Evolutionary conservation across 495 filamentous ascomycete species (phyloP).

Genomic region (Penicillium alfredii): DNA sequence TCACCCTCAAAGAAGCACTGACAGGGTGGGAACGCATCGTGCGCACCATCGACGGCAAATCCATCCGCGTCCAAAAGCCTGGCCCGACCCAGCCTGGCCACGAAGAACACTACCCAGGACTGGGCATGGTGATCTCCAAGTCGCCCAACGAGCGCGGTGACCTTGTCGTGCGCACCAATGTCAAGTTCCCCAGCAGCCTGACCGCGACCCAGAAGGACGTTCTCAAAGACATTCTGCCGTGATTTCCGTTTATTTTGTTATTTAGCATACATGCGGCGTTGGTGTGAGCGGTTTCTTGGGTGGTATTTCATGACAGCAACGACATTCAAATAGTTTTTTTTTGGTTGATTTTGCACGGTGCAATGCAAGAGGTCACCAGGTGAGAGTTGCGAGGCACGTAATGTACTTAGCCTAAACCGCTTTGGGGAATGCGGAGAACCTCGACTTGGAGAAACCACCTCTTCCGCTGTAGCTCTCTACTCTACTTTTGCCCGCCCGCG

Average conservation of each 20-base stretch:
- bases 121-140: constrained; percentile 91
- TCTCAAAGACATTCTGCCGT: constrained; percentile 66
- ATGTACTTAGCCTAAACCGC: constrained; percentile 17
- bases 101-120: constrained; percentile 70
- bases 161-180: constrained; percentile 82
- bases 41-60: constrained; percentile 88
- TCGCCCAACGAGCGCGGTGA: constrained; percentile 78
- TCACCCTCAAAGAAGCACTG: constrained; percentile 92
- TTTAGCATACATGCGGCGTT: constrained; percentile 33
- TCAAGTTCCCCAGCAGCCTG: constrained; percentile 78
- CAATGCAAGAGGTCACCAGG: too few relatives aligned
- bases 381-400: too few relatives aligned
- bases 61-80: constrained; percentile 63
- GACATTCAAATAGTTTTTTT: neutral
- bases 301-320: constrained; percentile 14
- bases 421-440: constrained; percentile 23
- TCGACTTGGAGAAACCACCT: constrained; percentile 11
- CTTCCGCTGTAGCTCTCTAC: constrained; percentile 1
- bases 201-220: constrained; percentile 68
- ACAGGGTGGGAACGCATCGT: constrained; percentile 90
- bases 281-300: constrained; percentile 15
- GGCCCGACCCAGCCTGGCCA: constrained; percentile 82
- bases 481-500: neutral
- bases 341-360: too few relatives aligned
- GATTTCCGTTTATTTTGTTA: constrained; percentile 7